Base-by-base conservation (phyloP, 768 basidiomycete genomes). In the Mycena haematopus region DNA sequence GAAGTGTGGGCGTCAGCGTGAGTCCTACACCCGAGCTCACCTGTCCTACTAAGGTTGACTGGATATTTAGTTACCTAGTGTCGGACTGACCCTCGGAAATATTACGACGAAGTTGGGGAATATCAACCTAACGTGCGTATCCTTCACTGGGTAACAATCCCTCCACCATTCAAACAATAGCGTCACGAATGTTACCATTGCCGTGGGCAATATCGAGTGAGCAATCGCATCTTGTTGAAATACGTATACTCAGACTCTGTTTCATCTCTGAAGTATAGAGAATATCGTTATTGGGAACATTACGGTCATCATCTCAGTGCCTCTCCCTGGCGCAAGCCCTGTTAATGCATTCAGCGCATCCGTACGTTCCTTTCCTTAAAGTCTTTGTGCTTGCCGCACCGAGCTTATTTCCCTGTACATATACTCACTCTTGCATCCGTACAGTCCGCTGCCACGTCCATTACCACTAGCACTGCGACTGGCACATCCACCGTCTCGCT, bases 91-190 rank as follows among this genome's bases (percentile, higher is more conserved):
- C 8, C 59, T 67, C 45, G 66, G 66, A 22, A 67, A 67, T 52
- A 67, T 67, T 15, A 67, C 66, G 15, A 67, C 66, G 5, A 67
- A 67, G 56, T 15, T 67, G 25, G 66, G 66, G 22, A 67, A 67
- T 31, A 67, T 67, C 42, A 67, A 67, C 42, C 56, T 67, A 27
- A 67, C 66, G 66, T 67, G 56, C 52, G 55, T 51, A 7, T 45
- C 9, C n/a, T 24, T 35, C 11, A 5, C 21, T 45, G 15, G 24
- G 19, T 24, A 27, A 14, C 14, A 9, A 52, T 13, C 22, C 24
- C 6, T 31, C 27, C 14, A 29, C 24, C 14, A 31, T 57, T 25
- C n/a, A 2, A 57, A 53, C 44, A 14, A 50, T 14, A 67, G 66
- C 8, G 66, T 67, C n/a, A 67, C 66, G 27, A 67, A 67, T 44